Evolutionary conservation across 768 basidiomycete genomes (phyloP).

Genomic region (Floccularia luteovirens): DNA sequence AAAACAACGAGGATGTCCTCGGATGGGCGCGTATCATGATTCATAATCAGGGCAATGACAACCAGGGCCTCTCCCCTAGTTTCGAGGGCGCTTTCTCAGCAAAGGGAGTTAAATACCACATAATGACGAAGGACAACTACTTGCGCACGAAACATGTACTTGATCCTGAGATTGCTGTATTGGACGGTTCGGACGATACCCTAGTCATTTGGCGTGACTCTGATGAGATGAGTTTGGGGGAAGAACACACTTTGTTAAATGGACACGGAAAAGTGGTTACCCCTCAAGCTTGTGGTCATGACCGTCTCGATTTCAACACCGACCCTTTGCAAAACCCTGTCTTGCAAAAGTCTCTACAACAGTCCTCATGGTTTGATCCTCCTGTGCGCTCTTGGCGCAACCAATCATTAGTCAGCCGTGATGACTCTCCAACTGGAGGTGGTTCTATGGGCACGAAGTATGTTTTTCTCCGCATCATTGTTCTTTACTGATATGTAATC

Average conservation of each 20-base stretch:
- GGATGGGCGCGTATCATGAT: conserved; percentile 80
- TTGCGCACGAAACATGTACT: conserved; percentile 48
- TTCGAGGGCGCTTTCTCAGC: conserved; percentile 76
- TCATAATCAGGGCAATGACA: conserved; percentile 50
- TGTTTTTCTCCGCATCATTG: conserved; percentile 11
- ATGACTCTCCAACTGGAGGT: conserved; percentile 49
- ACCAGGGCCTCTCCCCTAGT: conserved; percentile 38
- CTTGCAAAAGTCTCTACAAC: conserved; percentile 22
- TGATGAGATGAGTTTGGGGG: conserved; percentile 51
- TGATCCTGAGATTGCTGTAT: conserved; percentile 40
- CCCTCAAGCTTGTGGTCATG: conserved; percentile 59
- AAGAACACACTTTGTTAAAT: conserved; percentile 30
- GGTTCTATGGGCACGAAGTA: conserved; percentile 49
- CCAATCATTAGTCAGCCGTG: conserved; percentile 31
- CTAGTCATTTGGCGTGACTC: conserved; percentile 74
- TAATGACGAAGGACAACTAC: conserved; percentile 67
- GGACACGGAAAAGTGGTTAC: conserved; percentile 13
- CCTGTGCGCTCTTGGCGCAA: conserved; percentile 28
- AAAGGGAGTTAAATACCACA: conserved; percentile 60
- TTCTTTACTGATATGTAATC: conserved; percentile 4
- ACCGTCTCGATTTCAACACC: conserved; percentile 59
- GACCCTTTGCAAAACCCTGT: conserved; percentile 47
- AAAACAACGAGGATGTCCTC: conserved; percentile 37
- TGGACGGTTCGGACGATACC: conserved; percentile 35
- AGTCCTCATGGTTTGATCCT: conserved; percentile 32